Evolutionary conservation across 805 yeast species (phyloP), one percentile per base, ranked within the genome.

Genomic region (Yarrowia hollandica): DNA sequence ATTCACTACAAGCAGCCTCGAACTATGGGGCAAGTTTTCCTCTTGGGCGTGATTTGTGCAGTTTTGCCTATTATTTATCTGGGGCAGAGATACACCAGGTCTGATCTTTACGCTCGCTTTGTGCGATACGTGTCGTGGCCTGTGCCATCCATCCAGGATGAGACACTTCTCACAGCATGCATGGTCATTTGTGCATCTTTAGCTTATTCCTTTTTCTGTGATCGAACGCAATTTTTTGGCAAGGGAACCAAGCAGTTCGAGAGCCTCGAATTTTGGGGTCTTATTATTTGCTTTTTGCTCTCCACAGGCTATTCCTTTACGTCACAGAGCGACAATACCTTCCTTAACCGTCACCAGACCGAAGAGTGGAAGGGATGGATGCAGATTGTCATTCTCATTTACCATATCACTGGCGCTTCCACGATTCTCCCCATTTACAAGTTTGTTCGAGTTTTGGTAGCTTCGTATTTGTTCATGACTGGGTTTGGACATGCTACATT

Each of bases 361-460:
- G 62, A 65, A 26, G 67, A 65, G 33, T 65, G 67, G 67, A 64
- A 65, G 44, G 67, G 67, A 8, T 65, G 67, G 67, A 65, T 65
- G 67, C 67, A 65, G 61, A 48, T 65, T 37, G 52, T 63, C 41
- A 62, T 65, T 44, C 55, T 65, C 39, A 63, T 65, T 38, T 65
- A 65, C 44, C 67, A 65, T 38, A 65, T 65, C 57, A 65, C 67
- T 16, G 67, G 67, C 5, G 67, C 67, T 23, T 65, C 67, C 14
- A 63, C 62, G 55, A 60, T 65, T 14, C 39, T 65, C 25, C 63
- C 67, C 19, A 65, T 65, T 33, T 65, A 65, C 63, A 65, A 65
- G 54, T 41, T 60, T 25, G 63, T 65, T 22, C 62, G 67, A 7
- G 63, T 65, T 19, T 44, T 61, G 64, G 67, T 65, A n/a, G 67